Percentiles rank a stretch among this genome's conserved stretches.
Evolutionary conservation across 225 moss, liverwort and hornwort genomes (phyloP).

Genomic region (Bryoerythrophyllum caledonicum): DNA sequence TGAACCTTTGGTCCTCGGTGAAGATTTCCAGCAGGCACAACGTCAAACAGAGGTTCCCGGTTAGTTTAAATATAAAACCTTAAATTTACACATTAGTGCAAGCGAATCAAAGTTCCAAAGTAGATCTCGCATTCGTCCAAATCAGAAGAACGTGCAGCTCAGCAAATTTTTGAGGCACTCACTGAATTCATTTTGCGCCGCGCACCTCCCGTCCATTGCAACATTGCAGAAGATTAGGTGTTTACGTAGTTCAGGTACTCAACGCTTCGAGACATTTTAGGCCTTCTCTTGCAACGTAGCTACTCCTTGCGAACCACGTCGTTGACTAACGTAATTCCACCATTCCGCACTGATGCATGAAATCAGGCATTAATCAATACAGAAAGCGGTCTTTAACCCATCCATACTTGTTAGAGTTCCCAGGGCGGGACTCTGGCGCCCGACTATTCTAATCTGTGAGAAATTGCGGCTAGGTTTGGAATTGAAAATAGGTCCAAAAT

Average conservation of each 20-base stretch:
- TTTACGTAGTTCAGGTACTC: not conserved
- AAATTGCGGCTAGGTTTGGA: no score
- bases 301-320: no score
- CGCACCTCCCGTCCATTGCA: conserved; percentile 70
- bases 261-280: no score
- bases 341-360: no score
- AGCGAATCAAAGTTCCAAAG: not conserved
- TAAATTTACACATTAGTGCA: not conserved
- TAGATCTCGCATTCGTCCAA: not conserved
- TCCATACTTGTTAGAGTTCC: no score
- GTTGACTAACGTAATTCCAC: no score
- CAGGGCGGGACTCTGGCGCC: no score
- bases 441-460: no score
- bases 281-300: no score
- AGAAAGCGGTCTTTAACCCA: no score
- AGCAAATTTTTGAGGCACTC: conserved; percentile 23
- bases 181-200: conserved; percentile 54
- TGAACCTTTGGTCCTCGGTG: conserved; percentile 35
- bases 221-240: conserved; percentile 38
- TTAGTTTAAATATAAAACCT: conserved; percentile 23
- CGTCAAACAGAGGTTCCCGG: conserved; percentile 8
- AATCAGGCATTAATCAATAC: no score
- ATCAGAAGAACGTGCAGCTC: conserved; percentile 2
- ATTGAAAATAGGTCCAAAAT: no score
- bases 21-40: conserved; percentile 26